phyloP scores from a whole-genome alignment of 768 basidiomycete genomes.

The Strobilomyces confusus region DNA sequence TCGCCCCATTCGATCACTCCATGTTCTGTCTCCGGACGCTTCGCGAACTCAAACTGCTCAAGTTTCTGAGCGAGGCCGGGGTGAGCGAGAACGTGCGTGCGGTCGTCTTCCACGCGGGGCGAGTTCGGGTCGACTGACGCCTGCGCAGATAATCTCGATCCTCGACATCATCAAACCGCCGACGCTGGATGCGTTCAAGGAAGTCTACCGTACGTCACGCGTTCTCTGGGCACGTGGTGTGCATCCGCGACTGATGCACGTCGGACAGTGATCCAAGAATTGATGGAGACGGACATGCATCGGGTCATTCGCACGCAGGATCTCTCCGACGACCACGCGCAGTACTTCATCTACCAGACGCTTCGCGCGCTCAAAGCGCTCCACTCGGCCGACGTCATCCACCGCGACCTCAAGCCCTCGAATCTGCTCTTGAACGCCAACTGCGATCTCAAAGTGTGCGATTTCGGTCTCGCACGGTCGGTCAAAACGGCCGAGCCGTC shows the following conservation, averaged over 20 bases:
- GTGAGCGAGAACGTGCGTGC: conserved; percentile 77
- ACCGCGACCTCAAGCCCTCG: conserved; percentile 95
- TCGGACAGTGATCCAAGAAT: conserved; percentile 74
- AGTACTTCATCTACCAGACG: conserved; percentile 93
- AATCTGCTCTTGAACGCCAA: conserved; percentile 97
- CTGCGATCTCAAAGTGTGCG: conserved; percentile 92
- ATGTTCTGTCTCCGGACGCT: conserved; percentile 94
- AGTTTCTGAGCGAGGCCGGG: conserved; percentile 82
- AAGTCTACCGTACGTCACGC: conserved; percentile 63
- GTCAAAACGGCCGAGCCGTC: conserved; percentile 83
- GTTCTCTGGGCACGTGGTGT: neutral
- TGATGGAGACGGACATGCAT: conserved; percentile 97
- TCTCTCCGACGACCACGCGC: conserved; percentile 92
- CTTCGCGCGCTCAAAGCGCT: conserved; percentile 93
- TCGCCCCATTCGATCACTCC: conserved; percentile 91
- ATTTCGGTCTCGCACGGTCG: conserved; percentile 93
- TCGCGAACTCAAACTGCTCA: conserved; percentile 78
- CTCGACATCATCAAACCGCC: conserved; percentile 84
- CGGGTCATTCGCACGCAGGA: conserved; percentile 95
- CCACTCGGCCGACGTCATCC: conserved; percentile 94
- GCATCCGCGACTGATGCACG: neutral
- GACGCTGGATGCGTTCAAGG: conserved; percentile 79
- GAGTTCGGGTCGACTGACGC: neutral
- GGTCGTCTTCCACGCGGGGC: neutral
- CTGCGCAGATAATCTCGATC: conserved; percentile 75